These are phyloP conservation scores for Trametes punicea DNA, from an alignment of 768 basidiomycete genomes.

Conservation along the genomic window DNA sequence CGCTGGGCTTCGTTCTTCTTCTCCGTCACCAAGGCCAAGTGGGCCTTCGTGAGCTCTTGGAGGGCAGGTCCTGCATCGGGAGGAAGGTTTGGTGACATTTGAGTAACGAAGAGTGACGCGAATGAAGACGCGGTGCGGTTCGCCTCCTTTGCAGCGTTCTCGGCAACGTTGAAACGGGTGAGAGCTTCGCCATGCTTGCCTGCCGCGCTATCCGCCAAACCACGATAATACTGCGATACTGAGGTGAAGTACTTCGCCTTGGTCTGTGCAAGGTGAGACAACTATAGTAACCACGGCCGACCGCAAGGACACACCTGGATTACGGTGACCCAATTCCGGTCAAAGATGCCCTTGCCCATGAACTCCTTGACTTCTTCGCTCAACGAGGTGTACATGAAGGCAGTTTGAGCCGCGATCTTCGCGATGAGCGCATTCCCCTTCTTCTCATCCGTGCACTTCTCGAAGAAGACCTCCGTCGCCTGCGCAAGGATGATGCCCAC, in stretches of 20 bases:
- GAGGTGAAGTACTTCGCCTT: constrained; percentile 91
- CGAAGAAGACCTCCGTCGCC: constrained; percentile 94
- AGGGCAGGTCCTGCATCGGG: constrained; percentile 81
- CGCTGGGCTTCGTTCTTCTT: constrained; percentile 70
- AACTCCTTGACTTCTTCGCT: constrained; percentile 95
- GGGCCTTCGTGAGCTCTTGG: constrained; percentile 79
- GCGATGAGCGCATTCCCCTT: constrained; percentile 73
- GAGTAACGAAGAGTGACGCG: constrained; percentile 64
- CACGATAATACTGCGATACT: constrained; percentile 83
- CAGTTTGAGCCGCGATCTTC: constrained; percentile 83
- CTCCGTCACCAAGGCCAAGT: constrained; percentile 73
- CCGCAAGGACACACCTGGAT: constrained; percentile 54
- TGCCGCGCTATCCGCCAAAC: constrained; percentile 68
- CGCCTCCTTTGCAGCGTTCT: constrained; percentile 81
- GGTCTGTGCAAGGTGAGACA: constrained; percentile 66
- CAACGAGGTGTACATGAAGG: constrained; percentile 76
- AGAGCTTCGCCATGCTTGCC: constrained; percentile 87
- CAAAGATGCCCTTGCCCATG: constrained; percentile 93
- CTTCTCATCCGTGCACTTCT: constrained; percentile 93
- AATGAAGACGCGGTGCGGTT: constrained; percentile 65
- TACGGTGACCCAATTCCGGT: constrained; percentile 89
- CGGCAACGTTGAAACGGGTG: constrained; percentile 73
- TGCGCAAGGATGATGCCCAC: constrained; percentile 87
- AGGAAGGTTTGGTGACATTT: constrained; percentile 78
- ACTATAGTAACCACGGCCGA: too few relatives aligned